These are phyloP conservation scores for Leishmania amazonensis DNA, from an alignment of 208 protist genomes.

Conservation along the genomic window DNA sequence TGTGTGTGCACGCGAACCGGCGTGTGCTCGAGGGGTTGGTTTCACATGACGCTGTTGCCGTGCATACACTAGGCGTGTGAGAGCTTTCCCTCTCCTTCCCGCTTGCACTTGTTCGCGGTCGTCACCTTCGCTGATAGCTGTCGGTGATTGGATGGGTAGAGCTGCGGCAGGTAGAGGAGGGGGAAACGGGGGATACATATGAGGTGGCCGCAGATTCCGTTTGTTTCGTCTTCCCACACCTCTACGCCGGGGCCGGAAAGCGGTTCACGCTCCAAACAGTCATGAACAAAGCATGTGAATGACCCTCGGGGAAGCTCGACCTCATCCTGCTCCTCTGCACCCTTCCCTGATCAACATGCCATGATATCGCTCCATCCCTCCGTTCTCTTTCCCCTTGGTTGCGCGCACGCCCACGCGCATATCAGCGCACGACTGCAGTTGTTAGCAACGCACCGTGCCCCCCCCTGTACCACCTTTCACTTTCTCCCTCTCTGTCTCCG, in stretches of 20 bases:
- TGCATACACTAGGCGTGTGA: neutral
- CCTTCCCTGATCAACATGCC: slow-evolving; percentile 1
- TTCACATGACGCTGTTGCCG: neutral
- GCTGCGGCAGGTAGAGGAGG: neutral
- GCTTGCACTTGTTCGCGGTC: neutral
- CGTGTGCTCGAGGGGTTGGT: neutral
- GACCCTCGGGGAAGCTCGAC: neutral
- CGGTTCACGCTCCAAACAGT: neutral
- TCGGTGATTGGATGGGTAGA: neutral
- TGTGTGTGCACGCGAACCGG: neutral
- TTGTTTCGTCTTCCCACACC: neutral
- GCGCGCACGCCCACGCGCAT: neutral
- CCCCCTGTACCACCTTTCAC: neutral
- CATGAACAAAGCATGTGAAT: neutral
- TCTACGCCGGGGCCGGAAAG: neutral
- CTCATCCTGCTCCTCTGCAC: neutral
- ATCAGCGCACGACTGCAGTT: neutral
- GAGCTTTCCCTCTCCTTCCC: neutral
- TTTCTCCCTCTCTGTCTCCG: neutral
- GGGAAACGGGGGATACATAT: neutral
- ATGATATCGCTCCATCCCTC: neutral
- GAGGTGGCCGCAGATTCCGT: neutral
- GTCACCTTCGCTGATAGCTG: neutral
- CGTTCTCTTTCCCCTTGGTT: neutral
- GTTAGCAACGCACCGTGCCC: neutral